Evolutionary conservation across 2,329 filamentous ascomycete genomes (phyloP).

Genomic region (Cadophora sp.): DNA sequence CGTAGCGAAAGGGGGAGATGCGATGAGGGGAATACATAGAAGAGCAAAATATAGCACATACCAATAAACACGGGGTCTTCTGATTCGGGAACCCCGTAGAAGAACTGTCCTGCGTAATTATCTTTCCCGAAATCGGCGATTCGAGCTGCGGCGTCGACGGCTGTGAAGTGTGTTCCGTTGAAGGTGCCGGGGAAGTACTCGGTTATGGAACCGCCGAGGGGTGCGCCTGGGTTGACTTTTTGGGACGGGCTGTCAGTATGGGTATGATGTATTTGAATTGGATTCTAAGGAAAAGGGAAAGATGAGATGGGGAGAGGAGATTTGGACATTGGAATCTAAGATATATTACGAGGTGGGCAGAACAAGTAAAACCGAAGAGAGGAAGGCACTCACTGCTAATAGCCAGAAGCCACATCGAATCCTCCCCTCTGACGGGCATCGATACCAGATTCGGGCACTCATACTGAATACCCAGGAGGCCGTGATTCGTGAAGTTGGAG

Average conservation of each 20-base stretch:
- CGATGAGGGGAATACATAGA: not conserved
- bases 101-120: conserved; percentile 65
- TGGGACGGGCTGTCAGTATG: no score
- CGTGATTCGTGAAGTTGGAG: conserved; percentile 64
- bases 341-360: not conserved
- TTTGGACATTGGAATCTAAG: no score
- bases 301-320: not conserved
- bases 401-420: conserved; percentile 52
- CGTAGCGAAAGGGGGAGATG: not conserved
- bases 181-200: conserved; percentile 66
- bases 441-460: conserved; percentile 69
- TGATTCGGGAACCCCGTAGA: conserved; percentile 52
- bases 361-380: not conserved
- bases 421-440: conserved; percentile 54
- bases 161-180: conserved; percentile 67
- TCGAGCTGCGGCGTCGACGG: conserved; percentile 51
- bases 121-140: conserved; percentile 58
- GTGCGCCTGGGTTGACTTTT: conserved; percentile 60
- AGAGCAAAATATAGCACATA: not conserved
- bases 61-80: conserved; percentile 53
- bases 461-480: conserved; percentile 50
- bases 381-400: conserved; percentile 49
- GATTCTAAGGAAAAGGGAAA: not conserved
- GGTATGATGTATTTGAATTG: no score
- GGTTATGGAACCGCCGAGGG: conserved; percentile 60